Evolutionary conservation across 2,329 filamentous ascomycete species (phyloP).

Genomic region (Raffaelea arxii): DNA sequence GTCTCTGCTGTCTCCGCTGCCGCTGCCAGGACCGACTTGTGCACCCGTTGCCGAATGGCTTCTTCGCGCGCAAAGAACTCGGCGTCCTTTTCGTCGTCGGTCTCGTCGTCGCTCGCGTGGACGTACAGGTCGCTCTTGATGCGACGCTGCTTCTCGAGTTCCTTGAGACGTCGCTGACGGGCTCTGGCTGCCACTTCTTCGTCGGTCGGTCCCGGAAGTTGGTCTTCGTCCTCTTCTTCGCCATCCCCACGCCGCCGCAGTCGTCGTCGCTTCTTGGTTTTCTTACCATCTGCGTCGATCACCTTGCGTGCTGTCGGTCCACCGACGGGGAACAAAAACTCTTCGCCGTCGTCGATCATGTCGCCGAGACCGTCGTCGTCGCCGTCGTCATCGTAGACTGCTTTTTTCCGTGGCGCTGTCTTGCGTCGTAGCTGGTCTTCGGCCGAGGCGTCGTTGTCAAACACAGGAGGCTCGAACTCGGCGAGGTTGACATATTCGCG

Average conservation of each 20-base stretch:
- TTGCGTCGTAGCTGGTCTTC: slow-evolving; percentile 74
- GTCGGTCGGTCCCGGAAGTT: slow-evolving; percentile 34
- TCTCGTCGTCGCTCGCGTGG: slow-evolving; percentile 77
- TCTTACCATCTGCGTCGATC: slow-evolving; percentile 37
- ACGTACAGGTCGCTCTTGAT: slow-evolving; percentile 83
- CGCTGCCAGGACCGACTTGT: slow-evolving; percentile 22
- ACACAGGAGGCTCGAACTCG: slow-evolving; percentile 67
- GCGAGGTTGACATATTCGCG: slow-evolving; percentile 67
- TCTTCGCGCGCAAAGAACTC: slow-evolving; percentile 75
- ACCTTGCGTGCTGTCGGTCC: slow-evolving; percentile 50
- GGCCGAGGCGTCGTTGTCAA: slow-evolving; percentile 65
- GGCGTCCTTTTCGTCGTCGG: slow-evolving; percentile 60
- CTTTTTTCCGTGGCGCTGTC: slow-evolving; percentile 34
- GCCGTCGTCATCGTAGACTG: slow-evolving; percentile 17
- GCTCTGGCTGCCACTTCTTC: slow-evolving; percentile 56
- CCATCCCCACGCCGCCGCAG: slow-evolving; percentile 32
- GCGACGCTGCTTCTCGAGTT: slow-evolving; percentile 65
- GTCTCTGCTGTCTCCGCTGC: slow-evolving; percentile 12
- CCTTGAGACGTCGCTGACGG: slow-evolving; percentile 51
- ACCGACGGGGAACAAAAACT: slow-evolving; percentile 59
- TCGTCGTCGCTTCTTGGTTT: slow-evolving; percentile 41
- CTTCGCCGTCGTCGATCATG: slow-evolving; percentile 30
- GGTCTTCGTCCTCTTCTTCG: slow-evolving; percentile 31
- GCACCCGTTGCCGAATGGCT: slow-evolving; percentile 45
- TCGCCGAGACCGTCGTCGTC: slow-evolving; percentile 31